Evolutionary conservation across 1,139 yeast genomes (phyloP).

Genomic region (Geotrichum reessii): DNA sequence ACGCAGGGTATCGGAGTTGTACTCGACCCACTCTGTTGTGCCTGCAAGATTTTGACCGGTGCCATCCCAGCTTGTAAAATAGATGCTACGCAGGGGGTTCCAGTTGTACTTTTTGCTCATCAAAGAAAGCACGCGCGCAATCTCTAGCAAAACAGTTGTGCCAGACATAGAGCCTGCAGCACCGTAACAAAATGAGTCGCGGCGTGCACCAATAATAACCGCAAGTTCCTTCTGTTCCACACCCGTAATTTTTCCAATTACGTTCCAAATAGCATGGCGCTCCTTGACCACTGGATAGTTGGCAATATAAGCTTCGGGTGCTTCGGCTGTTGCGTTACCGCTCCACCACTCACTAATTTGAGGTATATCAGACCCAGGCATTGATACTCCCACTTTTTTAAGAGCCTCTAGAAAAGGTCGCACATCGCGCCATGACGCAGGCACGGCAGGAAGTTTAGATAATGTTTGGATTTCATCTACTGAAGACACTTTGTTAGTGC

Average conservation of each 20-base stretch:
- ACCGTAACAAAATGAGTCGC: slow-evolving; percentile 77
- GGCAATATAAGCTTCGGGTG: slow-evolving; percentile 38
- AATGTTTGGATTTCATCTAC: slow-evolving; percentile 50
- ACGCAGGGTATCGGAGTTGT: slow-evolving; percentile 47
- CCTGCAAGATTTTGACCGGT: slow-evolving; percentile 80
- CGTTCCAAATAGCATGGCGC: slow-evolving; percentile 69
- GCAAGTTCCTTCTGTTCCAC: slow-evolving; percentile 72
- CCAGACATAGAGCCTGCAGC: slow-evolving; percentile 71
- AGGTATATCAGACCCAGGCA: slow-evolving; percentile 35
- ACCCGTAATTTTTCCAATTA: slow-evolving; percentile 73
- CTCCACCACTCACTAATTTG: slow-evolving; percentile 41
- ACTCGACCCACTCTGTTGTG: slow-evolving; percentile 69
- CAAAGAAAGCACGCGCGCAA: slow-evolving; percentile 62
- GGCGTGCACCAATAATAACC: slow-evolving; percentile 72
- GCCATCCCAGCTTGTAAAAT: slow-evolving; percentile 83
- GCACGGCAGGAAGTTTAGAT: slow-evolving; percentile 69
- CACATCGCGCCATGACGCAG: slow-evolving; percentile 71
- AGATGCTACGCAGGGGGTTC: slow-evolving; percentile 77
- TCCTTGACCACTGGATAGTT: slow-evolving; percentile 49
- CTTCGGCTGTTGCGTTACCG: slow-evolving; percentile 35
- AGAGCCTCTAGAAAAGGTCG: slow-evolving; percentile 45
- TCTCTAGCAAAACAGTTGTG: slow-evolving; percentile 62
- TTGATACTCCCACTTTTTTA: slow-evolving; percentile 43
- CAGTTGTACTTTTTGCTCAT: slow-evolving; percentile 63
- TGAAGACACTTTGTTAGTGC: slow-evolving; percentile 31